Evolutionary conservation across 1,284 basidiomycete species (phyloP), one percentile per base, ranked within the genome.

Genomic region (Meira nashicola): DNA sequence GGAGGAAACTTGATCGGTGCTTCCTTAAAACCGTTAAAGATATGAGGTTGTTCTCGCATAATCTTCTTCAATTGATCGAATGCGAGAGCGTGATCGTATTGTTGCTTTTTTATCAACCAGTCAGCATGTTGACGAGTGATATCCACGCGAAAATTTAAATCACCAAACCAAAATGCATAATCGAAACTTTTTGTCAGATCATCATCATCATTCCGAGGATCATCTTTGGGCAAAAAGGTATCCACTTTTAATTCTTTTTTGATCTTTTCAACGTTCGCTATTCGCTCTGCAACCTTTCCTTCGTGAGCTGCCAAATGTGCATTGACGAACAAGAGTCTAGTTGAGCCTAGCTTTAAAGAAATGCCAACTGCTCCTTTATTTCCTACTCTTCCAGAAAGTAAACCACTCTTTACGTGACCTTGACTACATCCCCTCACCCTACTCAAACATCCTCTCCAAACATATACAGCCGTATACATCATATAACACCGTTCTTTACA

Each of bases 181-280:
- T 93, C 90, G 67, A 91, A 92, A 66, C 83, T 84, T 72, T 90
- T 88, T 0, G 88, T 90, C 52, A 90, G 79, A 73, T 91, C 89
- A 85, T 70, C 55, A 19, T 64, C 53, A 33, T 43, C 49, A 21
- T 66, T 64, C 0, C 69, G 60, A 11, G 85, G 84, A 74, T 90
- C 88, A 56, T 85, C 81, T 1, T 82, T 74, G 0, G 80, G 71
- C 8, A 91, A 80, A 70, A 88, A 84, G 49, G 80, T 81, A 65
- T 84, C 80, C 4, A 84, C 77, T 21, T 79, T 74, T 15, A 84
- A 73, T 60, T 83, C 83, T 2, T 77, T 68, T 60, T 83, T 81
- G 76, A 84, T 84, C 74, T 80, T 79, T 33, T 58, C 60, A 1
- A 80, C 74, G 56, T 80, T 80, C 2, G 73, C 74, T n/a, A 79